Percentiles rank a stretch among this genome's conserved stretches.
These are phyloP conservation scores for Oryza rufipogon DNA, from an alignment of 176 grass and related monocot species.

Conservation along the genomic window DNA sequence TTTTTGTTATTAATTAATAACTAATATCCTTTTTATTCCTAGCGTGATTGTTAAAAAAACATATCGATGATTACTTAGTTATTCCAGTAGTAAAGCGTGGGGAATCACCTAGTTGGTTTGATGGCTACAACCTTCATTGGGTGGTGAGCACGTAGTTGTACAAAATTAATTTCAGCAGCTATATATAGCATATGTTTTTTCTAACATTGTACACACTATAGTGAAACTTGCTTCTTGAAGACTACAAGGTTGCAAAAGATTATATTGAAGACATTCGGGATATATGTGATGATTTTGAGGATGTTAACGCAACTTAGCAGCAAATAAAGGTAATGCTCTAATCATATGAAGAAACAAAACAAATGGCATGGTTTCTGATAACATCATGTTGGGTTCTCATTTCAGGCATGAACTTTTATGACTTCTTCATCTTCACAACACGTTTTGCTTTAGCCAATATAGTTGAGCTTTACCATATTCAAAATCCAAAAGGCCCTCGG, in stretches of 20 bases:
- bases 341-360: not conserved
- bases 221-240: constrained; percentile 92
- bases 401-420: constrained; percentile 96
- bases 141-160: constrained; percentile 63
- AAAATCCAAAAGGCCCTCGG: constrained; percentile 37
- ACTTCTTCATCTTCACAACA: constrained; percentile 88
- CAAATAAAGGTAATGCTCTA: constrained; percentile 74
- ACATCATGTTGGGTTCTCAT: constrained; percentile 32
- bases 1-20: too few species aligned
- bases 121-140: constrained; percentile 89
- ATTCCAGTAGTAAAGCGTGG: too few species aligned
- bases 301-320: constrained; percentile 86
- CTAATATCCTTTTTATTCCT: too few species aligned
- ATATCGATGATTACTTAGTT: too few species aligned
- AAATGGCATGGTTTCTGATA: constrained; percentile 20
- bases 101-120: constrained; percentile 91
- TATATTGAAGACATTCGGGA: constrained; percentile 97
- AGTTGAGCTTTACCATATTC: constrained; percentile 65
- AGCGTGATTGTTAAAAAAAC: too few species aligned
- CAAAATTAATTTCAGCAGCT: constrained; percentile 22
- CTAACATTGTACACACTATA: constrained; percentile 37
- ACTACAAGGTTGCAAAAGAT: constrained; percentile 92
- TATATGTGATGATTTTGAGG: constrained; percentile 92
- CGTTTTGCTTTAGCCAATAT: constrained; percentile 66
- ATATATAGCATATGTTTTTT: constrained; percentile 1